Evolutionary conservation across 2,329 filamentous ascomycete genomes (phyloP).

Genomic region (Aspergillus fijiensis): DNA sequence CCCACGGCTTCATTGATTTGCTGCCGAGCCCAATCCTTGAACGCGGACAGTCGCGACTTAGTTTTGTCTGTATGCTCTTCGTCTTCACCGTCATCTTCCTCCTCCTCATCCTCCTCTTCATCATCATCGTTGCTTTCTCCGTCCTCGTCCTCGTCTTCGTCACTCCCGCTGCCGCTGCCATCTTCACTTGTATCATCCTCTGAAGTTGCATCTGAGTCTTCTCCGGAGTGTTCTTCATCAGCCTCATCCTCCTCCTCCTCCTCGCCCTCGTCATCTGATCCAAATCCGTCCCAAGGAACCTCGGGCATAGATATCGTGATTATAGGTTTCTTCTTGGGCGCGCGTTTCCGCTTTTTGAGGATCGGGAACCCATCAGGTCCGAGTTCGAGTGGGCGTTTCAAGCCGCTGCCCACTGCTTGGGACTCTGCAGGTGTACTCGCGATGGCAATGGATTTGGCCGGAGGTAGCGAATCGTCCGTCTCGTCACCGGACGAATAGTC

Average conservation of each 20-base stretch:
- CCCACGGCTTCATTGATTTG: constrained; percentile 83
- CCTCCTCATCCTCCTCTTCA: constrained; percentile 20
- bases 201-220: constrained; percentile 11
- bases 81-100: constrained; percentile 28
- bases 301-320: constrained; percentile 35
- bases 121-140: constrained; percentile 32
- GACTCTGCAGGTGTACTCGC: constrained; percentile 31
- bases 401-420: constrained; percentile 62
- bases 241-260: constrained; percentile 33
- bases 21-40: constrained; percentile 89
- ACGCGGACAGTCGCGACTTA: constrained; percentile 60
- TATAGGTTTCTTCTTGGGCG: constrained; percentile 47
- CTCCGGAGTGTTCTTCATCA: neutral
- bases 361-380: constrained; percentile 78
- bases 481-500: constrained; percentile 35
- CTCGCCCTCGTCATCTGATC: constrained; percentile 41
- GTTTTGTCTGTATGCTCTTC: constrained; percentile 3
- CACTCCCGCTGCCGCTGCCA: constrained; percentile 26
- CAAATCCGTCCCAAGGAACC: constrained; percentile 48
- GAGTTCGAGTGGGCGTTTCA: constrained; percentile 82
- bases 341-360: constrained; percentile 77
- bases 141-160: constrained; percentile 29
- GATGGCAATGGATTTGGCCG: constrained; percentile 23
- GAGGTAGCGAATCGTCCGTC: constrained; percentile 34
- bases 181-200: constrained; percentile 28